Percentiles rank a stretch among this genome's conserved stretches.
phyloP scores from a whole-genome alignment of 2,329 filamentous ascomycete genomes.

The Penicillium sp. region DNA sequence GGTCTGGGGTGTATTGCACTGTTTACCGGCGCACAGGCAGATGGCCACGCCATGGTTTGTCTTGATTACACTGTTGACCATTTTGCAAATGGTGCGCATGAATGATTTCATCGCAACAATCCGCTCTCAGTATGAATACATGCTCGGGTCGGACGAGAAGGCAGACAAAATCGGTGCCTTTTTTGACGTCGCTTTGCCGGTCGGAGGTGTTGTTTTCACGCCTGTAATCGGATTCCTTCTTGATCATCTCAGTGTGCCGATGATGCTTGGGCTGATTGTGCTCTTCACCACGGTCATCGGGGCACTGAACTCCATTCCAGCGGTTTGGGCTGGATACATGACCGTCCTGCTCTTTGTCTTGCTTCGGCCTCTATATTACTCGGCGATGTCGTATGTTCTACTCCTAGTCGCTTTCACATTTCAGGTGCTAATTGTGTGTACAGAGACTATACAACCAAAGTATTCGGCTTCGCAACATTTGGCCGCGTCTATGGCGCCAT shows the following conservation, averaged over 20 bases:
- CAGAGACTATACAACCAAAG: slow-evolving; percentile 81
- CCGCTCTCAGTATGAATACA: slow-evolving; percentile 74
- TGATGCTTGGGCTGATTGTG: slow-evolving; percentile 69
- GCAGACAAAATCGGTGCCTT: slow-evolving; percentile 74
- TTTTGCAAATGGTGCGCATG: slow-evolving; percentile 75
- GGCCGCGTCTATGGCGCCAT: slow-evolving; percentile 88
- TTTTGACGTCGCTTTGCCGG: slow-evolving; percentile 77
- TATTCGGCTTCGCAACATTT: slow-evolving; percentile 89
- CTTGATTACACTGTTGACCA: slow-evolving; percentile 77
- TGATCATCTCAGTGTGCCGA: slow-evolving; percentile 71
- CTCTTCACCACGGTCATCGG: slow-evolving; percentile 71
- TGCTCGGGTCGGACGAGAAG: slow-evolving; percentile 62
- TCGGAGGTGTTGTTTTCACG: slow-evolving; percentile 76
- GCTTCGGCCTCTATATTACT: slow-evolving; percentile 88
- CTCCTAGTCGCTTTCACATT: neutral
- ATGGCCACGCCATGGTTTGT: slow-evolving; percentile 80
- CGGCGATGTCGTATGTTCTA: slow-evolving; percentile 65
- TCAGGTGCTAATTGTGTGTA: neutral
- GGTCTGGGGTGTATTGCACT: slow-evolving; percentile 83
- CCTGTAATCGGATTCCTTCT: slow-evolving; percentile 81
- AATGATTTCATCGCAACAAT: slow-evolving; percentile 93
- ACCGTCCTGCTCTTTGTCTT: slow-evolving; percentile 81
- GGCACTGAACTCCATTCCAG: slow-evolving; percentile 70
- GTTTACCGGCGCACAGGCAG: slow-evolving; percentile 66
- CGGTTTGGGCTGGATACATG: slow-evolving; percentile 63